Base-by-base conservation (phyloP, 441 rosid species). In the Gossypium trilobum region DNA sequence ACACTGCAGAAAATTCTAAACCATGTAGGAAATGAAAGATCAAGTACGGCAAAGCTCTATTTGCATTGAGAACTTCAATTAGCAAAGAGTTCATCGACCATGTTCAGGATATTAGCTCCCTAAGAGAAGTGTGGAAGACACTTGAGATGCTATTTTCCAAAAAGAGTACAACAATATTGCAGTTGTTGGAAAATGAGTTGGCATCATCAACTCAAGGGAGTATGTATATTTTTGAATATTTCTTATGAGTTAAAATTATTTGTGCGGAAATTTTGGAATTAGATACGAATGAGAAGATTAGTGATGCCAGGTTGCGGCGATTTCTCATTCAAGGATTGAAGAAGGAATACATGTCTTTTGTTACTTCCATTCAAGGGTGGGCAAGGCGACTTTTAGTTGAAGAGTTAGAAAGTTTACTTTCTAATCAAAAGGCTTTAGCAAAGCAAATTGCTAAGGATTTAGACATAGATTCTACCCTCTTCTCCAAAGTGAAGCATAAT, bases 221-320 rank as follows among this genome's bases (percentile, higher is more conserved):
- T 5, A 16, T 5, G 23, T 51, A 0, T 16, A 51, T 51, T 16
- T 51, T 1, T 51, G 22, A 51, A 16, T 51, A 51, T 51, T 16
- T 16, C 22, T 51, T 51, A 51, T 0, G 0, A 1, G 22, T 51
- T 51, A 16, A 51, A 51, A 51, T 0, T 4, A 5, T 51, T 51
- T 5, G 22, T 16, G 9, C 2, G 0, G 0, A 51, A 16, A 51
- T 51, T 51, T 51, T 8, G 16, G 0, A 16, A 51, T 16, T 51
- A 51, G 56, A 51, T 51, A 2, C 0, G 0, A 0, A 51, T 16
- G 3, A 5, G 9, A 16, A 51, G 0, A 51, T 16, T 0, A 16
- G 0, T 1, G 56, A 51, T 5, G 2, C 0, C 5, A n/a, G 7
- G 1, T 14, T 50, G 0, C 0, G 0, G 0, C 0, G 2, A 0